These are phyloP conservation scores for Cicer cuneatum DNA, from an alignment of 306 rosid genomes.

Conservation along the genomic window DNA sequence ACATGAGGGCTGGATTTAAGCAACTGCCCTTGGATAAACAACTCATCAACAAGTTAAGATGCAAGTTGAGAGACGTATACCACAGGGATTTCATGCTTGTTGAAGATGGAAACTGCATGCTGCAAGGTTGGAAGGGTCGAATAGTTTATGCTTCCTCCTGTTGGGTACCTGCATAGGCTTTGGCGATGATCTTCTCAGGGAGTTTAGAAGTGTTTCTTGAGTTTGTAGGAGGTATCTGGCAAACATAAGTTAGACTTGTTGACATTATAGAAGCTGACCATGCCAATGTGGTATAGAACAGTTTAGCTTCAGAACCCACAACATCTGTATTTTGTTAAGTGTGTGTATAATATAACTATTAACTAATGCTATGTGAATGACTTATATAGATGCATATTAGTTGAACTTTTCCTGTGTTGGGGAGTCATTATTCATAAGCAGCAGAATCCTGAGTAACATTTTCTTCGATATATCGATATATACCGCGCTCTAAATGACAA, in stretches of 20 bases:
- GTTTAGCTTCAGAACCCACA: slow-evolving; percentile 27
- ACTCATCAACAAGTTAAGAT: slow-evolving; percentile 40
- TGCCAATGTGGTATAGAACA: slow-evolving; percentile 27
- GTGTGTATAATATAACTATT: slow-evolving; percentile 18
- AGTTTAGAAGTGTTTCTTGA: slow-evolving; percentile 17
- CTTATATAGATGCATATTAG: slow-evolving; percentile 24
- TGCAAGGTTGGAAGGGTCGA: slow-evolving; percentile 93
- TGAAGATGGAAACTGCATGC: slow-evolving; percentile 70
- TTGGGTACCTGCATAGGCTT: slow-evolving; percentile 70
- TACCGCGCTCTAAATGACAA: no score
- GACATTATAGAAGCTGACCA: slow-evolving; percentile 36
- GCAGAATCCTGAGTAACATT: not conserved
- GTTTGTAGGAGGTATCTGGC: slow-evolving; percentile 34
- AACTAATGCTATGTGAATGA: slow-evolving; percentile 20
- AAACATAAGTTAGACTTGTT: slow-evolving; percentile 27
- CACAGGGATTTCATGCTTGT: slow-evolving; percentile 72
- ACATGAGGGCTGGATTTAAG: slow-evolving; percentile 68
- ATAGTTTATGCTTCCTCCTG: slow-evolving; percentile 70
- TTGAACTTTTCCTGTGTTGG: slow-evolving; percentile 26
- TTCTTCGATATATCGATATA: no score
- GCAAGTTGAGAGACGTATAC: slow-evolving; percentile 56
- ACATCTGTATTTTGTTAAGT: not conserved
- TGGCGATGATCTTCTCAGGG: not conserved
- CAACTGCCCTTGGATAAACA: slow-evolving; percentile 55
- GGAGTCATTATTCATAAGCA: not conserved